A percentile compares a stretch with the other conserved stretches of the same genome.
Evolutionary conservation across 805 yeast species (phyloP).

Genomic region (Saccharomycopsis sp.): DNA sequence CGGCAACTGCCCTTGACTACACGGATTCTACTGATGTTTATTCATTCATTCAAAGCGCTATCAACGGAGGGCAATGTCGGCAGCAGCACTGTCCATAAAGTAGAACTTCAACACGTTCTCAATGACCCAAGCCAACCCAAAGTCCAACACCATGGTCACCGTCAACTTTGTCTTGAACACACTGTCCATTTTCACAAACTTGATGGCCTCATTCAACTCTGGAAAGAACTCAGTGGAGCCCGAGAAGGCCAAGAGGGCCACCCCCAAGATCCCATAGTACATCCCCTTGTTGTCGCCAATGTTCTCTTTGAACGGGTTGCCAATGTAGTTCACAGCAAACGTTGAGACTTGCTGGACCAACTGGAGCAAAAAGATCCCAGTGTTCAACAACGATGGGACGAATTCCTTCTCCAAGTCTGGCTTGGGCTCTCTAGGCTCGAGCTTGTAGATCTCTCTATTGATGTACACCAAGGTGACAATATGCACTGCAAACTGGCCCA

Average conservation of each 20-base stretch:
- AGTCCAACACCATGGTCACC: conserved; percentile 61
- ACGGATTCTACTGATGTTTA: too few relatives aligned
- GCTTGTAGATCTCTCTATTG: conserved; percentile 68
- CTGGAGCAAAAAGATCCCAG: conserved; percentile 91
- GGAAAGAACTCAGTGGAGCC: conserved; percentile 95
- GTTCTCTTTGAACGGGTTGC: conserved; percentile 90
- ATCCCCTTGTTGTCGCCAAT: conserved; percentile 88
- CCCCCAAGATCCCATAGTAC: conserved; percentile 92
- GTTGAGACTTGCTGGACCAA: conserved; percentile 96
- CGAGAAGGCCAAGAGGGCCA: conserved; percentile 75
- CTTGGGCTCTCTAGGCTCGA: conserved; percentile 90
- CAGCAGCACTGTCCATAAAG: conserved; percentile 86
- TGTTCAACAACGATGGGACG: conserved; percentile 82
- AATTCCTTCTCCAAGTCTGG: conserved; percentile 85
- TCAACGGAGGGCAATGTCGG: conserved; percentile 64
- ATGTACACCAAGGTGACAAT: conserved; percentile 74
- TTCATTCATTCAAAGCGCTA: not conserved
- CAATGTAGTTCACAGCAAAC: conserved; percentile 95
- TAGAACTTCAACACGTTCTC: conserved; percentile 74
- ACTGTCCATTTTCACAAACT: conserved; percentile 77
- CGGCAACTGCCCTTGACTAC: too few relatives aligned
- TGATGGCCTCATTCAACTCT: conserved; percentile 85
- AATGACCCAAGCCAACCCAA: conserved; percentile 64
- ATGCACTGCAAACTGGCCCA: conserved; percentile 94
- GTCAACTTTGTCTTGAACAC: conserved; percentile 74